phyloP scores from a whole-genome alignment of 139 green algal species.

The Haematococcus sp. region DNA sequence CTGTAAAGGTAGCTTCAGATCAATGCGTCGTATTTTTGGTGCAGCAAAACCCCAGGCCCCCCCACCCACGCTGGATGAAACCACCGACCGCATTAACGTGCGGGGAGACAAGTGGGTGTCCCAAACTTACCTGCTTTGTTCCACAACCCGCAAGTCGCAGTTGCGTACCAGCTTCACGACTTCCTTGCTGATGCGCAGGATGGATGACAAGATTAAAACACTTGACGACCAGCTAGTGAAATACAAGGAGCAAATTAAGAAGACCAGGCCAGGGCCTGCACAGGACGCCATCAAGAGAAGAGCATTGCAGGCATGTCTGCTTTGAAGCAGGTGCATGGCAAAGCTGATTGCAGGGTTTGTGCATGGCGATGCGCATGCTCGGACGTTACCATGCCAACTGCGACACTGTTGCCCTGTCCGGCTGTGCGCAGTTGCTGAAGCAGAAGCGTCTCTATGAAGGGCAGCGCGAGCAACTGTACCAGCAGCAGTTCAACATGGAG shows the following conservation, averaged over 20 bases:
- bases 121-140: neutral
- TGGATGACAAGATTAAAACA: constrained; percentile 93
- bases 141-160: neutral
- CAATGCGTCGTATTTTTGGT: constrained; percentile 94
- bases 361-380: neutral
- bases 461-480: constrained; percentile 93
- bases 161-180: neutral
- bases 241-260: constrained; percentile 85
- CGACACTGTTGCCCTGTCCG: no score
- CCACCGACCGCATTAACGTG: constrained; percentile 46
- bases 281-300: constrained; percentile 87
- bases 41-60: constrained; percentile 72
- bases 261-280: constrained; percentile 78
- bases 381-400: no score
- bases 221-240: constrained; percentile 91
- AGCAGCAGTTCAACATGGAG: constrained; percentile 96
- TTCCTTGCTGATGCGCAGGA: constrained; percentile 33
- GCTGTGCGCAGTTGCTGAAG: constrained; percentile 79
- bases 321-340: neutral
- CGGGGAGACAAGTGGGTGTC: constrained; percentile 55
- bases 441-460: constrained; percentile 94
- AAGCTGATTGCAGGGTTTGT: neutral
- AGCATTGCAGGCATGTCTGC: constrained; percentile 64
- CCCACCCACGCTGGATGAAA: constrained; percentile 77
- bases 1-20: no score